Evolutionary conservation across 2,329 filamentous ascomycete species (phyloP), one percentile per base, ranked within the genome.

Genomic region (Pseudogymnoascus sp.): DNA sequence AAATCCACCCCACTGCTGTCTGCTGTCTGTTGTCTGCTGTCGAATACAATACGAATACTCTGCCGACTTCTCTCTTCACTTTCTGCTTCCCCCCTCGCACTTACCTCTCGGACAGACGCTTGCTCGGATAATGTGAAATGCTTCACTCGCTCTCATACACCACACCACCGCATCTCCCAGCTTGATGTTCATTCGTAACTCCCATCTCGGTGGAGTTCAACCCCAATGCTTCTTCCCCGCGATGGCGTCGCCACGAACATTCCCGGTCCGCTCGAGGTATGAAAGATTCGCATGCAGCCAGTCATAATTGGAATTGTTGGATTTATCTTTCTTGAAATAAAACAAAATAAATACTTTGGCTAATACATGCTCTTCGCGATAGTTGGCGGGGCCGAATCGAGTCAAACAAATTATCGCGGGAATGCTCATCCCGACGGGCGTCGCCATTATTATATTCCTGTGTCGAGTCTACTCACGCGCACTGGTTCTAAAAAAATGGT

Each of bases 131-230:
- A 50, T 50, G 43, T 50, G 43, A 50, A 50, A 50, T 50, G 43
- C 43, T 50, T 50, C 43, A 30, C 43, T 50, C 43, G 43, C 43
- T 50, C 7, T 50, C 43, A 11, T 30, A 30, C 43, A 50, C 43
- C n/a, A 30, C 43, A 16, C 43, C 43, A 22, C 43, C 43, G 22
- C 43, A 50, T 50, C 43, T 50, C 8, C 43, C 43, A 28, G 43
- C 43, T 50, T 50, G 43, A 50, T 50, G 43, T 50, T 30, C 43
- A 50, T 50, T 50, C 43, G 14, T 9, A 50, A 50, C 43, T 50
- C 43, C 43, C 43, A 30, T 50, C n/a, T 50, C 28, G 43, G 43
- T 30, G 43, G 43, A 50, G 43, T 50, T 30, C 43, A 50, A 30
- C 43, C 43, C 43, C 14, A 30, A 50, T 50, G 43, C 43, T 50